Base-by-base conservation (phyloP, 164 flowering plant genomes). In the Annona cherimola region DNA sequence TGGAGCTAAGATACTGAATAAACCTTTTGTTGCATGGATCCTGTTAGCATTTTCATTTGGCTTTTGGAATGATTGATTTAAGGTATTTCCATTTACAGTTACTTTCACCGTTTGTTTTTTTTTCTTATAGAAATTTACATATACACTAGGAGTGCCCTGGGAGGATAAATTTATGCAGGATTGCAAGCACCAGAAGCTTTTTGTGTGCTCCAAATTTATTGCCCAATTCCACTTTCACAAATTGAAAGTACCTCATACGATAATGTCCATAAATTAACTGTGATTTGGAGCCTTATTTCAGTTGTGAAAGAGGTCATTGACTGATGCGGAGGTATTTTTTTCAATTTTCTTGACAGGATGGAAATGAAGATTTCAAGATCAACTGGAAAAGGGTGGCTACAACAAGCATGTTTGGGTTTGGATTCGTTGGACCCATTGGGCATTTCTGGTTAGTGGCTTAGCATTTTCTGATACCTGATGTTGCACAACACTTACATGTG, bases 381-480 rank as follows among this genome's bases (percentile, higher is more conserved):
- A 84, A 90, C 42, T 90, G 95, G 98, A 89, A 77, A 75, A 85
- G 96, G 70, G 96, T 90, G 71, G 92, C 88, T 64, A 80, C 83
- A n/a, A 88, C 95, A 61, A 89, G 96, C 81, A 74, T 87, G 83
- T 92, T 89, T 82, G 98, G 97, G 35, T 84, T 90, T 70, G 93
- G 85, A 66, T 92, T 92, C 82, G 95, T 92, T 71, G 98, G 98
- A 76, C 96, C 98, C 26, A 84, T 94, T 70, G 97, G 97, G 50
- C 96, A 94, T 78, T 88, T 76, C 77, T 94, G 98, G 98, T 93
- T 71, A 78, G 89, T 80, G 2, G 45, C 39, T 69, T 42, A 35
- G 57, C 14, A 16, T 50, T 16, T 16, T 50, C 57, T 50, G 14
- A 11, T 50, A 50, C 3, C 3, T 50, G 8, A 50, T 50, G 57